Evolutionary conservation across 352 stramenopile species (phyloP).

Genomic region (Aphanomyces astaci): DNA sequence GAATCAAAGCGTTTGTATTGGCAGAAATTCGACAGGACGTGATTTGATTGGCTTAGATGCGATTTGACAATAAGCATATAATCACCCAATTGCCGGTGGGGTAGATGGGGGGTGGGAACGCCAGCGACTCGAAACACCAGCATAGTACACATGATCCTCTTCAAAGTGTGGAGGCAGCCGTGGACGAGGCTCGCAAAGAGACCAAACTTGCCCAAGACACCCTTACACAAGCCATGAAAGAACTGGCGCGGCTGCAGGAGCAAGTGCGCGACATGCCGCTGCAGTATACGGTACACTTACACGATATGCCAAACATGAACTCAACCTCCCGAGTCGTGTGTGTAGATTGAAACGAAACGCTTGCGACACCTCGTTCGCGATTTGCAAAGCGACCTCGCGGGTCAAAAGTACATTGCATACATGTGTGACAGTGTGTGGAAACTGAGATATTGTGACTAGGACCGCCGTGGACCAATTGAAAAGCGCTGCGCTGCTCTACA

Average conservation of each 20-base stretch:
- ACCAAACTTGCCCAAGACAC: slow-evolving; percentile 17
- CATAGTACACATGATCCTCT: not conserved
- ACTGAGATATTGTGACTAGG: slow-evolving; percentile 29
- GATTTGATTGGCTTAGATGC: too few relatives aligned
- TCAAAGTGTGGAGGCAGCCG: not conserved
- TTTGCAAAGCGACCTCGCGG: slow-evolving; percentile 25
- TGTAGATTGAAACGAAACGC: slow-evolving; percentile 26
- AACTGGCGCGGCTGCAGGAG: slow-evolving; percentile 18
- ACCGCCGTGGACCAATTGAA: slow-evolving; percentile 28
- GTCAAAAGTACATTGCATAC: slow-evolving; percentile 21
- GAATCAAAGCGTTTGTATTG: too few relatives aligned
- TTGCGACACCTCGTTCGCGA: slow-evolving; percentile 27
- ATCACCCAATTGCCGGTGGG: too few relatives aligned
- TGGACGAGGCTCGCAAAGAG: not conserved
- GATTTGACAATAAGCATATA: too few relatives aligned
- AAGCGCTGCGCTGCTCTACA: slow-evolving; percentile 30
- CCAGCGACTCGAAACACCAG: slow-evolving; percentile 5
- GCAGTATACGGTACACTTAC: slow-evolving; percentile 23
- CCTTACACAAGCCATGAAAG: slow-evolving; percentile 6
- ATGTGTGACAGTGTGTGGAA: not conserved
- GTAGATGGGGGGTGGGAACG: too few relatives aligned
- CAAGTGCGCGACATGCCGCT: slow-evolving; percentile 23
- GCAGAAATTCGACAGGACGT: too few relatives aligned
- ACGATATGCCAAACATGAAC: too few relatives aligned
- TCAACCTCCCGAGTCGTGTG: too few relatives aligned